A percentile compares a stretch with the other conserved stretches of the same genome.
phyloP scores from a whole-genome alignment of 768 basidiomycete genomes.

The Suillus paluster region DNA sequence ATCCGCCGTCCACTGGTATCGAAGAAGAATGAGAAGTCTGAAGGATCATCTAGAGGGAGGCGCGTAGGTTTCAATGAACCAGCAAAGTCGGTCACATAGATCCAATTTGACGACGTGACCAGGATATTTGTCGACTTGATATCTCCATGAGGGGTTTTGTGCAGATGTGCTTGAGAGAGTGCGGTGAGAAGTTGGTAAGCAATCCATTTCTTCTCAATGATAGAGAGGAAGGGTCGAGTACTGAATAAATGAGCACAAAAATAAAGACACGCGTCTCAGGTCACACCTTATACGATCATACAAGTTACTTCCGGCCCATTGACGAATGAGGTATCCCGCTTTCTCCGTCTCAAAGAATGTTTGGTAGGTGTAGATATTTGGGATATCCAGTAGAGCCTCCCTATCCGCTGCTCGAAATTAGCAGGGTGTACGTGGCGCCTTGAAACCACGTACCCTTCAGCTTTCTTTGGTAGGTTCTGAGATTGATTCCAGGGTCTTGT shows the following conservation, averaged over 20 bases:
- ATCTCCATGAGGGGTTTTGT: constrained; percentile 95
- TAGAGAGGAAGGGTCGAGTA: constrained; percentile 91
- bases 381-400: constrained; percentile 80
- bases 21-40: constrained; percentile 98
- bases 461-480: constrained; percentile 73
- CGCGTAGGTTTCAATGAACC: constrained; percentile 91
- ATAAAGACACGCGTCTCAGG: background rate
- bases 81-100: constrained; percentile 95
- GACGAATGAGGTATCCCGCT: constrained; percentile 92
- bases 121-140: constrained; percentile 98
- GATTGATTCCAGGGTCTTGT: constrained; percentile 82
- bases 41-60: constrained; percentile 94
- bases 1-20: constrained; percentile 93
- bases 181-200: constrained; percentile 90
- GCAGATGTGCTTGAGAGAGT: constrained; percentile 79
- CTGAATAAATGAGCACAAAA: constrained; percentile 43
- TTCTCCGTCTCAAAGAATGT: constrained; percentile 93
- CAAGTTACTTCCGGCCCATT: constrained; percentile 92
- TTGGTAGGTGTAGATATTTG: constrained; percentile 90
- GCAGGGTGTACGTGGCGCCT: constrained; percentile 2
- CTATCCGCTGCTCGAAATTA: constrained; percentile 65
- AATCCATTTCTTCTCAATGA: constrained; percentile 98
- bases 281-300: constrained; percentile 96
- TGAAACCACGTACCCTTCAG: constrained; percentile 64
- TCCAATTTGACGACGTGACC: constrained; percentile 95